Percentiles rank a stretch among this genome's conserved stretches.
phyloP scores from a whole-genome alignment of 768 basidiomycete genomes.

The Hericium coralloides region DNA sequence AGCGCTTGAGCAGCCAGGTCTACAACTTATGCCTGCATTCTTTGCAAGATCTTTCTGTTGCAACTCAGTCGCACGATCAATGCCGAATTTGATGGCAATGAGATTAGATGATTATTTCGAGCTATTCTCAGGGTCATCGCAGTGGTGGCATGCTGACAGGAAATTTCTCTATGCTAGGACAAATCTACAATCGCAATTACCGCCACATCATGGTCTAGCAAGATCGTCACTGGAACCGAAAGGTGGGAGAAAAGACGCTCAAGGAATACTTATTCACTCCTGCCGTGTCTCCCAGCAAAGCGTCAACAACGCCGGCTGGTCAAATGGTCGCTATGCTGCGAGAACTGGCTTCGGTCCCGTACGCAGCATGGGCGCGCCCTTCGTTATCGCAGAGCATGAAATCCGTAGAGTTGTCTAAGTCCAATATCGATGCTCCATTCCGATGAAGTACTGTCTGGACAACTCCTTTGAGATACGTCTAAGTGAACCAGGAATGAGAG shows the following conservation, averaged over 20 bases:
- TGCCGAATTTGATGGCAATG: too few species aligned
- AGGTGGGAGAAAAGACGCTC: not conserved
- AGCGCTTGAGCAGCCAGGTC: too few species aligned
- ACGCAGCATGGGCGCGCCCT: slow-evolving; percentile 5
- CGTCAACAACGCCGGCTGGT: slow-evolving; percentile 7
- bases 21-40: too few species aligned
- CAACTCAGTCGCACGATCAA: too few species aligned
- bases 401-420: not conserved
- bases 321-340: not conserved
- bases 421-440: not conserved
- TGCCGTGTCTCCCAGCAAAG: not conserved
- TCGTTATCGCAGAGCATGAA: not conserved
- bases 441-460: not conserved
- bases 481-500: not conserved
- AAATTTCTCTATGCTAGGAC: not conserved
- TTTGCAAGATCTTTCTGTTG: too few species aligned
- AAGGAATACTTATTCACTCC: slow-evolving; percentile 2
- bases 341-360: not conserved
- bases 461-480: not conserved
- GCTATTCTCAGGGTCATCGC: too few species aligned
- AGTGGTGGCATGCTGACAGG: not conserved
- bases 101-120: too few species aligned
- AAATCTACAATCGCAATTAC: not conserved
- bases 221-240: not conserved
- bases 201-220: not conserved